Base-by-base conservation (phyloP, 176 grass and related monocot genomes). In the Alloteropsis semialata region DNA sequence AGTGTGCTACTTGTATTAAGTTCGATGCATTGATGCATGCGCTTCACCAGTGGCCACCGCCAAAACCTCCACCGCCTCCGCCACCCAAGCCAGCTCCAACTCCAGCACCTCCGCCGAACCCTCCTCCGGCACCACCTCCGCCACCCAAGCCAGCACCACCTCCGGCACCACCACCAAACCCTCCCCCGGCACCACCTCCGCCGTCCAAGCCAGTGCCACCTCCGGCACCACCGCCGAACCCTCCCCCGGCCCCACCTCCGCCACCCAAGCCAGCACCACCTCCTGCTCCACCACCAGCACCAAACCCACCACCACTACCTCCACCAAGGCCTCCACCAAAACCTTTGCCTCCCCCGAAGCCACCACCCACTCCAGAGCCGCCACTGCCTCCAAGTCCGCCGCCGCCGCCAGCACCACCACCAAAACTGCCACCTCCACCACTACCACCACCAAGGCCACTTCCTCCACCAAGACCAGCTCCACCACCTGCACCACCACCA, bases 401-500 rank as follows among this genome's bases (percentile, higher is more conserved):
- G 15, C 85, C 89, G 28, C 67, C 58, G 5, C 60, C 72, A 0
- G 46, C 10, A 1, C 76, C 81, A 0, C 25, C 67, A 1, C 85
- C 89, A 1, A 44, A 70, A 15, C 86, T 86, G 0, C 2, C 72
- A 3, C 86, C 90, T 0, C 43, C 71, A 8, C 90, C 77, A 0
- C 45, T 30, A 0, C 84, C 84, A 17, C 75, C 87, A 0, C 87
- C 88, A 10, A 28, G 50, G 1, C 88, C 83, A 15, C 55, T 14
- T 3, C 88, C 88, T 4, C 13, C 73, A 15, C 72, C 88, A 37
- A 28, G 30, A 1, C 83, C 82, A 6, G 48, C 10, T 4, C 81
- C 86, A 43, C 79, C 80, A 11, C 80, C 89, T 12, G 60, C 76
- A 28, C 88, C 84, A 0, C 33, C 58, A 10, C 64, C 79, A 19